Percentiles rank a stretch among this genome's conserved stretches.
Evolutionary conservation across 1,139 yeast genomes (phyloP).

Genomic region (Yamadazyma mexicana): DNA sequence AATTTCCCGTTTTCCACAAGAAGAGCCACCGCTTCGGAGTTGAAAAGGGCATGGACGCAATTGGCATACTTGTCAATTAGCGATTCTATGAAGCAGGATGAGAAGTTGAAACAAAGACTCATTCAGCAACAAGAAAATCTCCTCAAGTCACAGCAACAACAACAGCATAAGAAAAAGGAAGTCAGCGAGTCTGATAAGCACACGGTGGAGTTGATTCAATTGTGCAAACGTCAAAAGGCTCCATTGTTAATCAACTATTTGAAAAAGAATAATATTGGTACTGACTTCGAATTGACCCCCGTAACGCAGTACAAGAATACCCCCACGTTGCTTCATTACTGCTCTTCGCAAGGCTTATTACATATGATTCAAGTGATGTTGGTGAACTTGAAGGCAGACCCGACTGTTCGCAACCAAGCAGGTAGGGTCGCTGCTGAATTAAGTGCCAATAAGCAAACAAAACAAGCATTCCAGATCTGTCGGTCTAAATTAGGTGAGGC

Average conservation of each 20-base stretch:
- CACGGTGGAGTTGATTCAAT: constrained; percentile 55
- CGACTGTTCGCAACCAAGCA: constrained; percentile 50
- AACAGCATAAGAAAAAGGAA: constrained; percentile 21
- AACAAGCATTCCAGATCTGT: constrained; percentile 65
- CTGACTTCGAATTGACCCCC: constrained; percentile 56
- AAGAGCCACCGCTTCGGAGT: constrained; percentile 81
- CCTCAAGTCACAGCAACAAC: constrained; percentile 18
- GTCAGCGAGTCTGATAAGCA: constrained; percentile 42
- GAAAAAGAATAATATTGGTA: constrained; percentile 54
- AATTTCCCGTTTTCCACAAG: constrained; percentile 86
- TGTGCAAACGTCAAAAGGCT: constrained; percentile 74
- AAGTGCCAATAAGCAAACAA: constrained; percentile 43
- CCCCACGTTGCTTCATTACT: constrained; percentile 81
- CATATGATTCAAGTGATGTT: constrained; percentile 70
- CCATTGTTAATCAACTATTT: constrained; percentile 70
- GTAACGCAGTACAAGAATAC: constrained; percentile 47
- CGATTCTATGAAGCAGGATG: constrained; percentile 54
- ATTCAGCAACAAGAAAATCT: constrained; percentile 24
- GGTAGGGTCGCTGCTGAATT: constrained; percentile 63
- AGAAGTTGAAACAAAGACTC: constrained; percentile 23
- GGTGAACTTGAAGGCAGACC: constrained; percentile 68
- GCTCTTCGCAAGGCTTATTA: constrained; percentile 64
- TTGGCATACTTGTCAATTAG: constrained; percentile 60
- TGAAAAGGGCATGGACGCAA: constrained; percentile 83
- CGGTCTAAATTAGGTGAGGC: constrained; percentile 69